Evolutionary conservation across 106 monocot genomes (phyloP).

Genomic region (Allium sativum): DNA sequence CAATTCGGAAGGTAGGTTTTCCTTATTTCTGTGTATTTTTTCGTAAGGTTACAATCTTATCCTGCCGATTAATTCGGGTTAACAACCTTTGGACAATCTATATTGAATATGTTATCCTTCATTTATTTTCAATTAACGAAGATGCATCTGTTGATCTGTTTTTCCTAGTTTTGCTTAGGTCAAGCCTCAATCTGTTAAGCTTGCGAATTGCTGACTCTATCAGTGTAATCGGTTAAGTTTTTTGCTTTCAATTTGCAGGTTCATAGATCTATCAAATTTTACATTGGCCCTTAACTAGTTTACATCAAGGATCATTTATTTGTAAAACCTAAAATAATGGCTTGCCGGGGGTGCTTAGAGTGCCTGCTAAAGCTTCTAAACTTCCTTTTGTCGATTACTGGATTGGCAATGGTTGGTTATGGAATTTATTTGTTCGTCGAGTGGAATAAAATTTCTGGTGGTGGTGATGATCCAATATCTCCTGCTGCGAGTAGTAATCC

Average conservation of each 20-base stretch:
- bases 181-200: background rate
- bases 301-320: no score
- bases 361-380: slow-evolving; percentile 78
- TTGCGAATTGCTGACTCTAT: background rate
- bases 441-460: slow-evolving; percentile 33
- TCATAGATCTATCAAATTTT: background rate
- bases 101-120: background rate
- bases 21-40: background rate
- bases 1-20: background rate
- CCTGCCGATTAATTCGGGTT: background rate
- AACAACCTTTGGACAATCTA: no score
- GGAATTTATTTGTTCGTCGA: slow-evolving; percentile 64
- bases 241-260: background rate
- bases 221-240: background rate
- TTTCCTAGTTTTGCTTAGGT: background rate
- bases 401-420: slow-evolving; percentile 69
- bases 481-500: slow-evolving; percentile 5
- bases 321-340: slow-evolving; percentile 25
- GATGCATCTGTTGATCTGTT: background rate
- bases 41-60: background rate
- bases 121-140: background rate
- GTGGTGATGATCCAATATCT: slow-evolving; percentile 12
- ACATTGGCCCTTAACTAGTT: no score
- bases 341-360: slow-evolving; percentile 54
- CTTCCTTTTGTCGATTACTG: slow-evolving; percentile 54